Base-by-base conservation (phyloP, 2,329 filamentous ascomycete species). In the Lizonia empirigonia region DNA sequence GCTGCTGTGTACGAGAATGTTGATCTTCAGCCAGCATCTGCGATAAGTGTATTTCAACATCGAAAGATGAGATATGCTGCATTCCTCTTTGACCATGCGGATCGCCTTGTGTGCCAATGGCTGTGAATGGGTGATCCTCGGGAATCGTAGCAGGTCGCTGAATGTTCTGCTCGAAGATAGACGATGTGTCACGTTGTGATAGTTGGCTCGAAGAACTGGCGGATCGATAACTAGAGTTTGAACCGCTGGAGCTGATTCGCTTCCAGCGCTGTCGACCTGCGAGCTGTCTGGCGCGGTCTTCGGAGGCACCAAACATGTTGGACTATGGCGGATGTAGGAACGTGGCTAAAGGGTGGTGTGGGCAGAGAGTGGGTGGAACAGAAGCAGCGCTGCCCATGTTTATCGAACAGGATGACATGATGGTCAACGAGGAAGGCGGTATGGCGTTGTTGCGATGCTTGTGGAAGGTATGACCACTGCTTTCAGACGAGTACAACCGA, bases 251-350 rank as follows among this genome's bases (percentile, higher is more conserved):
- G 36, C 45, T 51, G 41, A 64, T 56, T 7, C 69, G 61, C 9
- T 63, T 56, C 53, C 59, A 65, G 39, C 68, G 60, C 40, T 60
- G 60, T 24, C 68, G 65, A 19, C 61, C 67, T n/a, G 69, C 69
- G 33, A 71, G 68, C 51, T 69, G 67, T 52, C 65, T 64, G 27
- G 70, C 70, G 39, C 69, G 63, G 34, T 72, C 69, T 37, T 72
- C 64, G 8, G 64, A 67, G 12, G 67, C 59, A 7, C 70, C 70
- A 19, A 72, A 72, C 68, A 70, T 72, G 41, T 20, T 26, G 34
- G 32, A 32, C 36, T 48, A 45, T 45, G 20, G 19, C 16, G 27
- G 27, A 44, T 26, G 30, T 40, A 35, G 36, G 41, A 34, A 39
- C 30, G 44, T 55, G 44, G 45, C 41, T 27, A 8, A 38, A 41